These are phyloP conservation scores for Deakozyma indianensis DNA, from an alignment of 805 yeast species.

Conservation along the genomic window DNA sequence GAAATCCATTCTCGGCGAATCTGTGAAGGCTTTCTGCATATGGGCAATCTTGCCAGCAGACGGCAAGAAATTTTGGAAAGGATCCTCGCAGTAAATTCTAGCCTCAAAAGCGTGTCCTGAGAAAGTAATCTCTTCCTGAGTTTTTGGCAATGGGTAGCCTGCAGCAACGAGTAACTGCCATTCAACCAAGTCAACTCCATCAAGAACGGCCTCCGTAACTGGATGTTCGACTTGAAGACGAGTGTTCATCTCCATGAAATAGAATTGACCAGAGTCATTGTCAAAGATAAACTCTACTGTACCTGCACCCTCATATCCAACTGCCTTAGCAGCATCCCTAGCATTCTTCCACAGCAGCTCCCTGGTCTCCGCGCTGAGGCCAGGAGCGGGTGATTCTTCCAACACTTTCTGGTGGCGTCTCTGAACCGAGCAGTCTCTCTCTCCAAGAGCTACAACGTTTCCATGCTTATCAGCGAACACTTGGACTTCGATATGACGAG, in stretches of 20 bases:
- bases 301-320: conserved; percentile 43
- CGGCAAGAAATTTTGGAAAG: conserved; percentile 19
- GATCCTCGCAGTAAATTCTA: conserved; percentile 21
- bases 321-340: conserved; percentile 32
- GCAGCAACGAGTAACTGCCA: conserved; percentile 27
- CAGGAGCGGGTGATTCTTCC: conserved; percentile 46
- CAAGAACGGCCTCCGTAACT: conserved; percentile 37
- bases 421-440: conserved; percentile 43
- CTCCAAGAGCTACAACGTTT: conserved; percentile 41
- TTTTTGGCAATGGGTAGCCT: conserved; percentile 19
- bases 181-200: conserved; percentile 40
- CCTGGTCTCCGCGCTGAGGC: conserved; percentile 33
- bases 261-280: conserved; percentile 35
- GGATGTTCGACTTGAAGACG: conserved; percentile 47
- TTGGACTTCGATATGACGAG: conserved; percentile 43
- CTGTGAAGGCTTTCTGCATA: conserved; percentile 13
- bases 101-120: conserved; percentile 21
- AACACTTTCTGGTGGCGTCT: conserved; percentile 42
- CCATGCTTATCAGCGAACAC: conserved; percentile 43
- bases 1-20: conserved; percentile 17
- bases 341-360: conserved; percentile 33
- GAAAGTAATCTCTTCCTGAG: conserved; percentile 16
- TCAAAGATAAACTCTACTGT: conserved; percentile 44
- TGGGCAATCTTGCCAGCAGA: conserved; percentile 18
- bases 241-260: conserved; percentile 44